phyloP scores from a whole-genome alignment of 257 asterid genomes.

The Solanum tarijense region DNA sequence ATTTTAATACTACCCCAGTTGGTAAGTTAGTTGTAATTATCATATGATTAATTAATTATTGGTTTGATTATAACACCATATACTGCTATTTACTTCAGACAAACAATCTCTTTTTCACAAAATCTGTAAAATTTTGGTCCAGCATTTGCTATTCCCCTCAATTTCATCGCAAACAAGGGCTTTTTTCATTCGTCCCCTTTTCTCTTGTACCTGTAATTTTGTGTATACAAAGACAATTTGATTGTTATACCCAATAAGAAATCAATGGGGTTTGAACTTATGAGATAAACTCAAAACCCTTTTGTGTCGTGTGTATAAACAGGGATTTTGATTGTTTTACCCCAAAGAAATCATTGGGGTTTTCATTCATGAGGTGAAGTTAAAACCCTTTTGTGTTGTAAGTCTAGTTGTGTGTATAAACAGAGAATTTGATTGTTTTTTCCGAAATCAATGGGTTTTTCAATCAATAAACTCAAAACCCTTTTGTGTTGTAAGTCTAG shows the following conservation, averaged over 20 bases:
- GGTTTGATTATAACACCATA: not conserved
- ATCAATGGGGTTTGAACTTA: not conserved
- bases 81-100: not conserved
- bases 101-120: slow-evolving; percentile 5
- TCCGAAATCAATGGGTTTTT: not conserved
- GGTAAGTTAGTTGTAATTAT: not conserved
- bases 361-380: not conserved
- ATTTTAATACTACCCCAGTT: not conserved
- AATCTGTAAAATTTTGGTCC: not conserved
- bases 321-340: not conserved
- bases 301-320: not conserved
- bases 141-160: slow-evolving; percentile 1
- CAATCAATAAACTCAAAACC: not conserved
- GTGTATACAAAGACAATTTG: not conserved
- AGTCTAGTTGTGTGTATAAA: not conserved
- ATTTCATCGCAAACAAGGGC: not conserved
- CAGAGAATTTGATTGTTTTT: not conserved
- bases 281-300: not conserved
- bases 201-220: not conserved
- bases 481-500: not conserved
- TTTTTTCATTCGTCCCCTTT: not conserved
- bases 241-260: not conserved
- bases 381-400: not conserved
- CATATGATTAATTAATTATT: not conserved
- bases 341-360: not conserved